These are phyloP conservation scores for Trametes elegans DNA, from an alignment of 768 basidiomycete species.

Conservation along the genomic window DNA sequence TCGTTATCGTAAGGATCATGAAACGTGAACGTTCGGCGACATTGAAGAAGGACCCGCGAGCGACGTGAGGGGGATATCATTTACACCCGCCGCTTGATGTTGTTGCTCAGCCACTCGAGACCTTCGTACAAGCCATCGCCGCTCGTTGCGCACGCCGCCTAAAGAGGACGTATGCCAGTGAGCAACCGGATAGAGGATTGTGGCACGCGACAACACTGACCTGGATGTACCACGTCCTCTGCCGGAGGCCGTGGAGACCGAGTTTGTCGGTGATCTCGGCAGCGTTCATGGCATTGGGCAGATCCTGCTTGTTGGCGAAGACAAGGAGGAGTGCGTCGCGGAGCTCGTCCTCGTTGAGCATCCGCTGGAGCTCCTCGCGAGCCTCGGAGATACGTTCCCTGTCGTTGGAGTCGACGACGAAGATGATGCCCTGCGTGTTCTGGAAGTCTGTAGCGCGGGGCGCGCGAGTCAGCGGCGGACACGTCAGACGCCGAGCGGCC, in stretches of 20 bases:
- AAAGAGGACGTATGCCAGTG: conserved; percentile 6
- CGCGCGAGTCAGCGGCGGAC: conserved; percentile 18
- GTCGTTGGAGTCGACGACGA: conserved; percentile 99
- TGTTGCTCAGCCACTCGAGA: conserved; percentile 92
- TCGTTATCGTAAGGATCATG: conserved; percentile 49
- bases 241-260: conserved; percentile 94
- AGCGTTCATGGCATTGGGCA: conserved; percentile 99
- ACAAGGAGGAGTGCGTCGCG: conserved; percentile 97
- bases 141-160: conserved; percentile 98
- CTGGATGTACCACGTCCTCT: conserved; percentile 98
- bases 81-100: conserved; percentile 85
- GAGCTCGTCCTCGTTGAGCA: conserved; percentile 99
- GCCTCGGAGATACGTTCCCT: conserved; percentile 99
- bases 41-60: conserved; percentile 43
- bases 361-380: conserved; percentile 97
- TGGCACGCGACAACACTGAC: conserved; percentile 39
- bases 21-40: conserved; percentile 39
- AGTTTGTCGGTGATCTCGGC: conserved; percentile 99
- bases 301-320: conserved; percentile 99
- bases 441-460: conserved; percentile 80
- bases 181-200: background rate
- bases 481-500: conserved; percentile 18
- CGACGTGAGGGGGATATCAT: conserved; percentile 39
- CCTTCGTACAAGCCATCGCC: conserved; percentile 99
- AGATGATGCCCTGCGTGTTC: conserved; percentile 99